Evolutionary conservation across 495 filamentous ascomycete genomes (phyloP).

Genomic region (Penicillium egyptiacum): DNA sequence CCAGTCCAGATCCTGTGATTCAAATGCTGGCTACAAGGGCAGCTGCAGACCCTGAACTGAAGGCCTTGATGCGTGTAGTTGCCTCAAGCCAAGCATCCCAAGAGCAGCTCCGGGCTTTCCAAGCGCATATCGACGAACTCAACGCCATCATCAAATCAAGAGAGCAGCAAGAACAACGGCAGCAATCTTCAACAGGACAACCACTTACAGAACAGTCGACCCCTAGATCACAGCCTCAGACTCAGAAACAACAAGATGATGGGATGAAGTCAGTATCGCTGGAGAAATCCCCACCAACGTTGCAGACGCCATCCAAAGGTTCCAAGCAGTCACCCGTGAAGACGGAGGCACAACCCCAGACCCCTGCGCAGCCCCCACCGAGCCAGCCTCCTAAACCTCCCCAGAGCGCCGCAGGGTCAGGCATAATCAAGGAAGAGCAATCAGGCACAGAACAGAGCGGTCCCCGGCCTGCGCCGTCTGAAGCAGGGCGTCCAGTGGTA

Average conservation of each 20-base stretch:
- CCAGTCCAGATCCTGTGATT: conserved; percentile 87
- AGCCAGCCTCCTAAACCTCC: conserved; percentile 6
- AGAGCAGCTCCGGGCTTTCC: conserved; percentile 82
- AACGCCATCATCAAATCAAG: conserved; percentile 58
- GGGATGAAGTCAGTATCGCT: conserved; percentile 32
- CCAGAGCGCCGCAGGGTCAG: conserved; percentile 18
- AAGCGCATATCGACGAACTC: conserved; percentile 88
- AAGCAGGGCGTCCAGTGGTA: conserved; percentile 20
- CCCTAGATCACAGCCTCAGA: conserved; percentile 29
- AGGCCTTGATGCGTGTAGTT: conserved; percentile 93
- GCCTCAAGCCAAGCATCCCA: conserved; percentile 80
- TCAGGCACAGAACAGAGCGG: conserved; percentile 6
- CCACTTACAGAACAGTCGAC: conserved; percentile 24
- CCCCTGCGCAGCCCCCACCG: conserved; percentile 19
- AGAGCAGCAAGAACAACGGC: conserved; percentile 42
- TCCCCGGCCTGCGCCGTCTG: conserved; percentile 19
- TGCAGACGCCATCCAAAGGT: conserved; percentile 24
- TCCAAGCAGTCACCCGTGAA: conserved; percentile 31
- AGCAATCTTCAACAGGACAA: conserved; percentile 26
- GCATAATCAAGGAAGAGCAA: conserved; percentile 41
- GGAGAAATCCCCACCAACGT: conserved; percentile 33
- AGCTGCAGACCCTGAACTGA: conserved; percentile 80
- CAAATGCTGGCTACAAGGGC: conserved; percentile 87
- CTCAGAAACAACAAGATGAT: conserved; percentile 26
- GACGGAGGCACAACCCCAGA: conserved; percentile 20